Evolutionary conservation across 2,329 filamentous ascomycete genomes (phyloP).

Genomic region (Aspergillus piperis): DNA sequence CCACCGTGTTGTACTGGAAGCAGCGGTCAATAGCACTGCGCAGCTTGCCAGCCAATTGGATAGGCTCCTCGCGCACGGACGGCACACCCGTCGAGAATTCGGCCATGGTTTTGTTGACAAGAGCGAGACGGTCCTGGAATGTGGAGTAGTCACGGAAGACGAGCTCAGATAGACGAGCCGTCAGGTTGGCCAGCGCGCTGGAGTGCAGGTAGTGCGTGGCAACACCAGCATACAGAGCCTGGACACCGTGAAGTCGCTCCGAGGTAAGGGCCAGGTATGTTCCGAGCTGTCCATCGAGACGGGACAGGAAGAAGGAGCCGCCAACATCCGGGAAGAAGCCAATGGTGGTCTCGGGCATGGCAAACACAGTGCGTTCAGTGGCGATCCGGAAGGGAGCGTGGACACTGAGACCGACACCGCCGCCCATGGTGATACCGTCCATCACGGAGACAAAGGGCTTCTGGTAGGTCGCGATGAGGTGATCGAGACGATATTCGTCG

Average conservation of each 20-base stretch:
- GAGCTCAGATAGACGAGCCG: constrained; percentile 83
- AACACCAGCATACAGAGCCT: constrained; percentile 86
- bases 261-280: constrained; percentile 94
- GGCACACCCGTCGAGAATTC: constrained; percentile 89
- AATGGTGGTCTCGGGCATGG: constrained; percentile 98
- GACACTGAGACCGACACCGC: constrained; percentile 88
- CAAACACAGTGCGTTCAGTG: constrained; percentile 91
- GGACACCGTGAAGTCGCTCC: constrained; percentile 75
- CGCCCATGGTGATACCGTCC: constrained; percentile 98
- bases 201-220: constrained; percentile 97
- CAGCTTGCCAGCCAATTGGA: constrained; percentile 67
- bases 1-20: constrained; percentile 68
- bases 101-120: constrained; percentile 85
- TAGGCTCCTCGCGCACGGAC: constrained; percentile 58
- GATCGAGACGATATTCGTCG: constrained; percentile 94
- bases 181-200: constrained; percentile 76
- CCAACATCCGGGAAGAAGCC: constrained; percentile 99
- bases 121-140: constrained; percentile 62
- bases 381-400: constrained; percentile 96
- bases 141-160: constrained; percentile 77
- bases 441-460: constrained; percentile 96
- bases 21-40: constrained; percentile 83
- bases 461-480: constrained; percentile 87
- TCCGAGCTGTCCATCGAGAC: constrained; percentile 81
- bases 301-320: constrained; percentile 90